Conservation (phyloP, 805 yeast species). For the Kregervanrija delftensis region DNA sequence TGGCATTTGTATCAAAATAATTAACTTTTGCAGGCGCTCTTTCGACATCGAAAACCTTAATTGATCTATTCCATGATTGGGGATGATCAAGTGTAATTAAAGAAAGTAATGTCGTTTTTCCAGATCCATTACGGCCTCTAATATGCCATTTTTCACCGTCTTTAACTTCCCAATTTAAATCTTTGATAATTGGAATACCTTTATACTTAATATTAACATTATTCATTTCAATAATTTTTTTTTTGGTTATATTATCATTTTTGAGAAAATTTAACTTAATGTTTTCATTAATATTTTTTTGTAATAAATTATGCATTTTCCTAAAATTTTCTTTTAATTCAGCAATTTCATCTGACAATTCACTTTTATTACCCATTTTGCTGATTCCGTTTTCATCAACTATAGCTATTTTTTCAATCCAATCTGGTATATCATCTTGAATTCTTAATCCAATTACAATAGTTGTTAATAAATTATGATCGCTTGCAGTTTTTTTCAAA, state of each 20-base stretch:
- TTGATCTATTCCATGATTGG: constrained; percentile 79
- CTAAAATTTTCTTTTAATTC: constrained; percentile 18
- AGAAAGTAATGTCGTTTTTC: constrained; percentile 83
- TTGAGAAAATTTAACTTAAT: constrained; percentile 4
- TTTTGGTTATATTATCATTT: not conserved
- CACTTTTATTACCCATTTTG: constrained; percentile 38
- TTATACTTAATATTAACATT: constrained; percentile 61
- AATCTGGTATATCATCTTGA: constrained; percentile 70
- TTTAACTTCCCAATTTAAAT: constrained; percentile 59
- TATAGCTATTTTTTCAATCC: constrained; percentile 70
- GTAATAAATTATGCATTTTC: constrained; percentile 15
- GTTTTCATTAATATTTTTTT: constrained; percentile 8
- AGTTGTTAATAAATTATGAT: constrained; percentile 30
- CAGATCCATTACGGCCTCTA: constrained; percentile 86
- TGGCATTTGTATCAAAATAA: constrained; percentile 70
- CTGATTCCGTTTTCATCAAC: constrained; percentile 51
- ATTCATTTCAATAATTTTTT: constrained; percentile 41
- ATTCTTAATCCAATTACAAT: constrained; percentile 69
- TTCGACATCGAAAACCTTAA: constrained; percentile 56
- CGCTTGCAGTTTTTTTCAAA: constrained; percentile 25
- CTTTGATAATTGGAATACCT: constrained; percentile 49
- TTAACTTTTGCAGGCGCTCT: constrained; percentile 69
- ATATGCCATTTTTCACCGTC: constrained; percentile 84
- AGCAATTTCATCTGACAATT: constrained; percentile 19
- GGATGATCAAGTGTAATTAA: constrained; percentile 93